Percentiles rank a stretch among this genome's conserved stretches.
These are phyloP conservation scores for Eucalyptus sp. DNA, from an alignment of 345 rosid species.

Conservation along the genomic window DNA sequence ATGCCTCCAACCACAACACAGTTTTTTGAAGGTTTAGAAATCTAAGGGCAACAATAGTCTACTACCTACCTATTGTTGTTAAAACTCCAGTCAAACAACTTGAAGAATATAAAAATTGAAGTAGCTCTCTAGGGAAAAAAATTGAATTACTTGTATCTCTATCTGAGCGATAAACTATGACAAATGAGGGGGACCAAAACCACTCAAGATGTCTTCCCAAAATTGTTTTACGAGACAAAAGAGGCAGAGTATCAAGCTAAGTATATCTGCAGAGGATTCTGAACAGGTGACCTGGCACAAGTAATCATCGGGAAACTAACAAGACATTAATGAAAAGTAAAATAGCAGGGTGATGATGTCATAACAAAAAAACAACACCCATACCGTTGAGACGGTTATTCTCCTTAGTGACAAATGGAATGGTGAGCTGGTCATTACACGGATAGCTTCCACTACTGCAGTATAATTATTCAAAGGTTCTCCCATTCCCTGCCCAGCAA, in stretches of 20 bases:
- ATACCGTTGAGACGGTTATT: slow-evolving; percentile 90
- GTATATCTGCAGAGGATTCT: neutral
- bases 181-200: neutral
- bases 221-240: neutral
- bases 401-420: slow-evolving; percentile 78
- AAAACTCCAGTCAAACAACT: neutral
- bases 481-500: slow-evolving; percentile 79
- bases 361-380: neutral
- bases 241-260: neutral
- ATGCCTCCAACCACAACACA: neutral
- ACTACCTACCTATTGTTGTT: neutral
- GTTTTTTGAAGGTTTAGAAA: neutral
- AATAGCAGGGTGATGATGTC: neutral
- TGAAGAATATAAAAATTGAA: neutral
- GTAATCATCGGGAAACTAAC: neutral
- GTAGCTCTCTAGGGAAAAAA: neutral
- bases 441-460: slow-evolving; percentile 78
- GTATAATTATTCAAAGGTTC: slow-evolving; percentile 91
- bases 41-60: neutral
- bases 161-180: neutral
- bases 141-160: neutral
- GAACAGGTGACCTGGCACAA: neutral
- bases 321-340: neutral
- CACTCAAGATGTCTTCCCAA: neutral
- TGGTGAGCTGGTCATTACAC: slow-evolving; percentile 58